Evolutionary conservation across 805 yeast genomes (phyloP).

Genomic region (Candida ficus): DNA sequence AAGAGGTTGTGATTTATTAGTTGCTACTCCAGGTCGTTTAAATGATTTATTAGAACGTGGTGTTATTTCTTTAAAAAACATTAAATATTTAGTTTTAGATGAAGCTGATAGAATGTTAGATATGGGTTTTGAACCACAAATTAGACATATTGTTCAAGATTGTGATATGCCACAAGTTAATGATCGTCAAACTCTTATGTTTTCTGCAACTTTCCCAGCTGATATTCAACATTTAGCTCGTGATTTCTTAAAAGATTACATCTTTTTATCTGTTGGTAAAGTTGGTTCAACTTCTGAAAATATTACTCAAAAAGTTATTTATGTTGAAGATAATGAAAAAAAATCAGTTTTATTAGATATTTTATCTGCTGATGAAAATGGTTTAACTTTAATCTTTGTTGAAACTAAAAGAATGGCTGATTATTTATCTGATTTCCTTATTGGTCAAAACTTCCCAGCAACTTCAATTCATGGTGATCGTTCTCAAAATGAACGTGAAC

Average conservation of each 20-base stretch:
- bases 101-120: constrained; percentile 99
- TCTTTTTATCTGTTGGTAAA: constrained; percentile 96
- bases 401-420: constrained; percentile 99
- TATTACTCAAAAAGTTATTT: constrained; percentile 88
- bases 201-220: constrained; percentile 98
- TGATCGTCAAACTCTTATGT: constrained; percentile 95
- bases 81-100: constrained; percentile 91
- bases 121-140: constrained; percentile 99
- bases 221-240: constrained; percentile 96
- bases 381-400: constrained; percentile 90
- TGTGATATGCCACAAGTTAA: constrained; percentile 95
- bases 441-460: constrained; percentile 88
- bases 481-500: constrained; percentile 95
- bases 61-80: constrained; percentile 79
- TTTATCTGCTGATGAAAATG: constrained; percentile 71
- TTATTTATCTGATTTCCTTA: constrained; percentile 84
- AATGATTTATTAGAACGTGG: constrained; percentile 96
- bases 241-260: constrained; percentile 93
- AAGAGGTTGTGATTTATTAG: constrained; percentile 92
- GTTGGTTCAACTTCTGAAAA: constrained; percentile 99
- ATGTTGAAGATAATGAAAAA: constrained; percentile 92
- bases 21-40: constrained; percentile 99
- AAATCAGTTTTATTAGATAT: constrained; percentile 86
- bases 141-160: constrained; percentile 94
- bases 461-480: constrained; percentile 99